A percentile compares a stretch with the other conserved stretches of the same genome.
phyloP scores from a whole-genome alignment of 2,329 filamentous ascomycete genomes.

The Sporothrix protearum region DNA sequence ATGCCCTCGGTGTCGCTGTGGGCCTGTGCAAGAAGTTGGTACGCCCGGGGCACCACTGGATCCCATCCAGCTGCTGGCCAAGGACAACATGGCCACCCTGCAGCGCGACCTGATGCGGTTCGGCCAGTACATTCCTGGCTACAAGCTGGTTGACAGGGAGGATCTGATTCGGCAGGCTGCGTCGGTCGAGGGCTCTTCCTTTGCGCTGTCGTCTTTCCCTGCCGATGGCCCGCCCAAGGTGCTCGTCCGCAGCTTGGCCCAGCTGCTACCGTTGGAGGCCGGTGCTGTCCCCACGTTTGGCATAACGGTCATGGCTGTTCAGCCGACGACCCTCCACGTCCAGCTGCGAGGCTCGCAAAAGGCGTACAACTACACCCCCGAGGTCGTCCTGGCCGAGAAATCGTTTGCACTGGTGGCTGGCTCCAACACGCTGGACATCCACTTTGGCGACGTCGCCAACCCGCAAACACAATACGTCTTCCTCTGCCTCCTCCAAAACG shows the following conservation, averaged over 20 bases:
- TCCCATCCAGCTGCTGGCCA: slow-evolving; percentile 29
- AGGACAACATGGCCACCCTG: slow-evolving; percentile 30
- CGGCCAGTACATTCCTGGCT: slow-evolving; percentile 31
- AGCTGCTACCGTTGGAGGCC: slow-evolving; percentile 30
- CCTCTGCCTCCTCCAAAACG: slow-evolving; percentile 31
- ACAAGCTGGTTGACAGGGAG: slow-evolving; percentile 29
- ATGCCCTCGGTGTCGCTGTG: slow-evolving; percentile 30
- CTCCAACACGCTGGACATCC: slow-evolving; percentile 27
- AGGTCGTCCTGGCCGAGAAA: slow-evolving; percentile 28
- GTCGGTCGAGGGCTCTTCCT: slow-evolving; percentile 23
- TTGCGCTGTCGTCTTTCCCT: slow-evolving; percentile 27
- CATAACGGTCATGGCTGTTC: slow-evolving; percentile 27
- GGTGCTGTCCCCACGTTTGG: slow-evolving; percentile 28
- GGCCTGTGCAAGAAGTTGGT: slow-evolving; percentile 28
- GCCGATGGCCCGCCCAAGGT: slow-evolving; percentile 31
- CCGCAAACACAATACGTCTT: slow-evolving; percentile 32
- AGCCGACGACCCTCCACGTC: slow-evolving; percentile 28
- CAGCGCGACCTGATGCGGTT: slow-evolving; percentile 31
- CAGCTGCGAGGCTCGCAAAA: slow-evolving; percentile 32
- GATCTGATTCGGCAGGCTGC: slow-evolving; percentile 27
- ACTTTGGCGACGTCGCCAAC: slow-evolving; percentile 26
- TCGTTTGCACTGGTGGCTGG: slow-evolving; percentile 26
- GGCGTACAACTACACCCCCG: slow-evolving; percentile 32
- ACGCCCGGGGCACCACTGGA: slow-evolving; percentile 16
- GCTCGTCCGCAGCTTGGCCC: slow-evolving; percentile 30